Evolutionary conservation across 176 grass and related monocot species (phyloP), one percentile per base, ranked within the genome.

Genomic region (Aegilops longissima): DNA sequence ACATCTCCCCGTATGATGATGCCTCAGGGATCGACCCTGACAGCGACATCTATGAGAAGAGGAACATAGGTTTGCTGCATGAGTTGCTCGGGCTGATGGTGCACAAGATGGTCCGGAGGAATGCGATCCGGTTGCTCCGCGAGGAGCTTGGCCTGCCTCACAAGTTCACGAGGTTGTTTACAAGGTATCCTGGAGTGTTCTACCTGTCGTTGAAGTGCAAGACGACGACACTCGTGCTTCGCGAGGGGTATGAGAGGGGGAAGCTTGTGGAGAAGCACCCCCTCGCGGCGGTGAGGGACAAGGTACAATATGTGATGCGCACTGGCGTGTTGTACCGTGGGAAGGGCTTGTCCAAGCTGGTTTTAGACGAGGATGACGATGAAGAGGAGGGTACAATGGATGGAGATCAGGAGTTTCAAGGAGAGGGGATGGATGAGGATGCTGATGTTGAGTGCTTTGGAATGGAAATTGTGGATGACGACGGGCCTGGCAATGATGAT

Each of bases 31-130:
- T 98, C 74, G 91, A 95, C 45, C 96, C 93, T 2, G 91, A 93
- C 12, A 98, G 96, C 83, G 96, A 98, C 80, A 87, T 98, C 34
- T 95, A 95, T 74, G 96, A 98, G 96, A 98, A 98, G 90, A 94
- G 93, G 86, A 91, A 90, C 40, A 87, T 98, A 5, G 93, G 78
- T 4, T 83, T 95, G 82, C 93, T 98, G 35, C 96, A 98, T 59
- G 96, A 98, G 88, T 72, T 98, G 44, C 93, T 98, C 39, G 91
- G 69, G 52, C 86, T 98, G 21, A 98, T 88, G 86, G 90, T 98
- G 77, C 95, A 98, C 77, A 98, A 95, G 83, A 98, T 95, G 92
- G 92, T 91, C 18, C 86, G 92, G 86, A 90, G 95, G 83, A 98
- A 93, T 47, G 94, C 92, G 40, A 86, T 98, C 45, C 90, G 96